Percentiles rank a stretch among this genome's conserved stretches.
Evolutionary conservation across 768 basidiomycete genomes (phyloP).

Genomic region (Trametes sanguinea): DNA sequence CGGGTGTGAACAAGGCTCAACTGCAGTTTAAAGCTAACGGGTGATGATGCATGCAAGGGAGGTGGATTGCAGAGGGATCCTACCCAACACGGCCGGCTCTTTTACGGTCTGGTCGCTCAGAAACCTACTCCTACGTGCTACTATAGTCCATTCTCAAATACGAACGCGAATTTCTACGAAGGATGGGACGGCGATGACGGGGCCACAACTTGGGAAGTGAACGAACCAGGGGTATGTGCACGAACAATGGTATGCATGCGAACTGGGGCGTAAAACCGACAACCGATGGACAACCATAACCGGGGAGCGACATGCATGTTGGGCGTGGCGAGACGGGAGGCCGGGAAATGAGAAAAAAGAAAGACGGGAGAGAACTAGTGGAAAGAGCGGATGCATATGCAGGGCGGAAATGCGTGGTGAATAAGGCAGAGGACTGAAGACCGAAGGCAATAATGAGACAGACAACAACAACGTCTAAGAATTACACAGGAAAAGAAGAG

Average conservation of each 20-base stretch:
- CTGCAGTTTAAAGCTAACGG: background rate
- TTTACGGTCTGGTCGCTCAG: background rate
- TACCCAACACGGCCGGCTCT: background rate
- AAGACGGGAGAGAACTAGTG: too few species aligned
- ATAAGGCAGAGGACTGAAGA: background rate
- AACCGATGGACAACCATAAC: conserved; percentile 9
- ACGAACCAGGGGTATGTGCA: conserved; percentile 19
- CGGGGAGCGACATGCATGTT: background rate
- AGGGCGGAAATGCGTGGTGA: background rate
- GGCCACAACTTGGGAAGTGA: background rate
- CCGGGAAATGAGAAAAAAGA: background rate
- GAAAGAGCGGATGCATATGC: background rate
- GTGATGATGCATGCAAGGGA: background rate
- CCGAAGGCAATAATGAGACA: conserved; percentile 19
- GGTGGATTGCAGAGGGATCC: background rate
- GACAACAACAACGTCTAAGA: conserved; percentile 13
- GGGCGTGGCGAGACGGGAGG: background rate
- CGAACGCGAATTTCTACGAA: conserved; percentile 4
- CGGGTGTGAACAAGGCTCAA: background rate
- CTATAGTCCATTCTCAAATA: conserved; percentile 1
- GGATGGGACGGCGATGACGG: conserved; percentile 8
- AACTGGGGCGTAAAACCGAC: conserved; percentile 3
- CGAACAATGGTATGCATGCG: conserved; percentile 20
- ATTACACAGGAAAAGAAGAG: background rate
- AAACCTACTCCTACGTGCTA: background rate